phyloP scores from a whole-genome alignment of 179 eudicot genomes.

The Gypsophila paniculata region DNA sequence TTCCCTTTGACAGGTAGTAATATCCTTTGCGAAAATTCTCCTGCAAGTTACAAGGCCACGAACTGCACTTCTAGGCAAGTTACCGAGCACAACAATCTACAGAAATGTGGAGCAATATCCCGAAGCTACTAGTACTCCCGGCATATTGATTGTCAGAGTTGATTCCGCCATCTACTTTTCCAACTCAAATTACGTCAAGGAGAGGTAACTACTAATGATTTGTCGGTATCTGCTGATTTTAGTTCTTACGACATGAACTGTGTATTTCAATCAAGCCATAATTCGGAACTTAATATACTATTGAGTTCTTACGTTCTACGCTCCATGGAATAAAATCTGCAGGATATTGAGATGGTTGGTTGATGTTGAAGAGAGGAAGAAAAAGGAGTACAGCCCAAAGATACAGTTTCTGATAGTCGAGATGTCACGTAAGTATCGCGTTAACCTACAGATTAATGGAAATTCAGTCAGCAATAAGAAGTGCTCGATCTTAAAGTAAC shows the following conservation, averaged over 20 bases:
- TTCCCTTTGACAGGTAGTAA: slow-evolving; percentile 43
- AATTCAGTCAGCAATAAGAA: too few species aligned
- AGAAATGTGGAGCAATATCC: slow-evolving; percentile 84
- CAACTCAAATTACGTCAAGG: slow-evolving; percentile 60
- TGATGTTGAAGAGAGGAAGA: slow-evolving; percentile 46
- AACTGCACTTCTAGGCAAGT: slow-evolving; percentile 71
- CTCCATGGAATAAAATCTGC: slow-evolving; percentile 9
- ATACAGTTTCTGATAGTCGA: slow-evolving; percentile 60
- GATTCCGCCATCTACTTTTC: slow-evolving; percentile 75
- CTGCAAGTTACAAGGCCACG: slow-evolving; percentile 92
- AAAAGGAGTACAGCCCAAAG: slow-evolving; percentile 35
- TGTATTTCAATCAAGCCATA: not conserved
- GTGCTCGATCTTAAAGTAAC: not conserved
- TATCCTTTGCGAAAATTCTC: slow-evolving; percentile 85
- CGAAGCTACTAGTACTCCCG: slow-evolving; percentile 53
- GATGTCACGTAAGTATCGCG: slow-evolving; percentile 77
- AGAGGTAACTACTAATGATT: slow-evolving; percentile 48
- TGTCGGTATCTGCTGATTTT: not conserved
- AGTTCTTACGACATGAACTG: not conserved
- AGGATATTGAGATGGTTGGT: slow-evolving; percentile 60
- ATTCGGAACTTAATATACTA: not conserved
- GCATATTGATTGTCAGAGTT: slow-evolving; percentile 55
- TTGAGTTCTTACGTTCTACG: not conserved
- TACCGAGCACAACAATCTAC: slow-evolving; percentile 63
- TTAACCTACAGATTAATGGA: not conserved